Evolutionary conservation across 2,329 filamentous ascomycete species (phyloP), one percentile per base, ranked within the genome.

Genomic region (Ascochyta fabae): DNA sequence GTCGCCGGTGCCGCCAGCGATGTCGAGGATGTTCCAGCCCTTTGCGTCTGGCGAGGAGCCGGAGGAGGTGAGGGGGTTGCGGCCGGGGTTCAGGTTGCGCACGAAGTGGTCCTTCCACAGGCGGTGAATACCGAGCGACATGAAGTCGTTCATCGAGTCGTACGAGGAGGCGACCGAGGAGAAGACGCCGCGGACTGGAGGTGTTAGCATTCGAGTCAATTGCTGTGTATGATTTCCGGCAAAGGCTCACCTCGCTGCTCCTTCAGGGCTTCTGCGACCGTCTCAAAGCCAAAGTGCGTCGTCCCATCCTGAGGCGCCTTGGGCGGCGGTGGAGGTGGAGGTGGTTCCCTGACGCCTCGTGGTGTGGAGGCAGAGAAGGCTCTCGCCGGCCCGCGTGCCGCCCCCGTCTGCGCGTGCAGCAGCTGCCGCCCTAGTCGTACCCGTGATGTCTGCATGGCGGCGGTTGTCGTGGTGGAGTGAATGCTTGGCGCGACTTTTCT

Each of bases 41-140:
- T 79, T 74, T 12, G 56, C 42, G 15, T 60, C 60, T n/a, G 16
- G 15, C 3, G 49, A 23, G 10, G 48, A 23, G 8, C 57, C 33
- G 8, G 48, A 19, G 1, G 60, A 38, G 2, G 56, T 48, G 65
- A 75, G 80, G 50, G 68, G 81, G 65, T 79, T 79, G 1, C 79
- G 84, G 62, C 93, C 93, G 0, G 95, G 94, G 75, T 97, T 95
- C 29, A 99, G 85, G 31, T 88, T 89, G 64, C 91, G 88, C 41
- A 99, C 94, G 76, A 98, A 99, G 79, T 96, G 88, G 78, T 98
- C 94, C 81, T 90, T 99, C 95, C 95, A 99, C 34, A 99, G 81
- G 39, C 95, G 90, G 77, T 99, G 95, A 79, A 96, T 93, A 51
- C 95, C 95, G 43, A 99, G 86, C 7, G 95, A 98, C 95, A 99